Base-by-base conservation (phyloP, 2,329 filamentous ascomycete species). In the Mollisiaceae sp. region DNA sequence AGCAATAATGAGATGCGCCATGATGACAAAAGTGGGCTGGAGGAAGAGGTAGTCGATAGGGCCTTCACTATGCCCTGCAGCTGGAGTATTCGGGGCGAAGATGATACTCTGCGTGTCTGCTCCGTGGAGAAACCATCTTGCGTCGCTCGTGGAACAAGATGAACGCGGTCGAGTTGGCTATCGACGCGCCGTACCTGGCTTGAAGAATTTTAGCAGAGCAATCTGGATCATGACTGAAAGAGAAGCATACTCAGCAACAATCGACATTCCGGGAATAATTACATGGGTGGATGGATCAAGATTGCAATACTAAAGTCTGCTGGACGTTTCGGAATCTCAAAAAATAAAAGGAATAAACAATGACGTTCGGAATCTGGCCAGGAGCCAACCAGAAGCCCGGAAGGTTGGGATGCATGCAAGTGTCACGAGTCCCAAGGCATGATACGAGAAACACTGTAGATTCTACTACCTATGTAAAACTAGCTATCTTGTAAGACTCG, bases 61-160 rank as follows among this genome's bases (percentile, higher is more conserved):
- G 87, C 82, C 77, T 90, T 89, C 73, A 92, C 86, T 62, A 93
- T 85, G 64, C 80, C 81, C 70, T 93, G 85, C 45, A 96, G 80
- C 61, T 88, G 82, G 76, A 86, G 79, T 71, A 89, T 79, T 60
- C 86, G 80, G 32, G 84, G 82, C 22, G 83, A 84, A 65, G 72
- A 69, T 67, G 83, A 78, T 69, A 74, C 59, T 72, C 67, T 67
- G 12, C 66, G 68, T 43, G 55, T 71, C 41, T 71, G 66, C 15
- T 69, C 61, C 8, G 69, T 67, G n/a, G 69, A 67, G 63, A 72
- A 77, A 35, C 69, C 78, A 59, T 81, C 79, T 62, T 81, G 78
- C 65, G 81, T 79, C 35, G 79, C 79, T 41, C 77, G 77, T 63
- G 78, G 80, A 70, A 75, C 78, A 64, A 86, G 79, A 27, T 84